phyloP scores from a whole-genome alignment of 495 filamentous ascomycete genomes.

The Saxispiralis lemnorum region DNA sequence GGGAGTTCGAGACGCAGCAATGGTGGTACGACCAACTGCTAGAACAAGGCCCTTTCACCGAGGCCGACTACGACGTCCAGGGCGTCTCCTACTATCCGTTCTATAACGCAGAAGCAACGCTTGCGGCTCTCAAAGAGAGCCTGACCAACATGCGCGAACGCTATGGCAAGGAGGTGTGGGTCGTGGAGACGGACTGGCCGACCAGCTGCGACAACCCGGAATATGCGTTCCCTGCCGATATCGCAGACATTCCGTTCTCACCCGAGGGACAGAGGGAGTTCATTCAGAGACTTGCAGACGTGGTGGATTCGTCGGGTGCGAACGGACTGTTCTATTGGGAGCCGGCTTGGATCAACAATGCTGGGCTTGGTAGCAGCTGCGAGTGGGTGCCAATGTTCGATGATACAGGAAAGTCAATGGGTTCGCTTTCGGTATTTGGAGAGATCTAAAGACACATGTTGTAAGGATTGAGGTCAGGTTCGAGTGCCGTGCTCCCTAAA shows the following conservation, averaged over 20 bases:
- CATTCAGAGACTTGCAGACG: slow-evolving; percentile 19
- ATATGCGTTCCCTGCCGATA: slow-evolving; percentile 6
- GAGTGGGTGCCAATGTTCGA: slow-evolving; percentile 20
- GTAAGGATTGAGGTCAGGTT: too few species aligned
- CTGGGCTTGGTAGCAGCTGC: slow-evolving; percentile 20
- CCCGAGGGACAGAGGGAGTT: slow-evolving; percentile 23
- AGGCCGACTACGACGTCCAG: slow-evolving; percentile 25
- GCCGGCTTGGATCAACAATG: slow-evolving; percentile 26
- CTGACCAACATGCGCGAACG: slow-evolving; percentile 21
- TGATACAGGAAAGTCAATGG: slow-evolving; percentile 13
- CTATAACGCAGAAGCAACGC: slow-evolving; percentile 25
- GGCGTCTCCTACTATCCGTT: slow-evolving; percentile 31
- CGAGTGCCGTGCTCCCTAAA: too few species aligned
- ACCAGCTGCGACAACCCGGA: slow-evolving; percentile 20
- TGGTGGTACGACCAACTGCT: slow-evolving; percentile 14
- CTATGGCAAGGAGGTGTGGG: slow-evolving; percentile 25
- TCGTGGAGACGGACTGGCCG: slow-evolving; percentile 30
- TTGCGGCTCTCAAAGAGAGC: slow-evolving; percentile 20
- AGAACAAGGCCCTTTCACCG: slow-evolving; percentile 17
- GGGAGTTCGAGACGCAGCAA: slow-evolving; percentile 25
- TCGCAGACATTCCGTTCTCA: slow-evolving; percentile 20
- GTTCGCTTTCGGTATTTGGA: neutral
- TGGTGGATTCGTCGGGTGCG: slow-evolving; percentile 17
- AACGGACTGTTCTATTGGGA: slow-evolving; percentile 28
- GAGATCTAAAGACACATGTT: neutral